phyloP scores from a whole-genome alignment of 2,329 filamentous ascomycete genomes.

The Trichoderma citrinoviride region DNA sequence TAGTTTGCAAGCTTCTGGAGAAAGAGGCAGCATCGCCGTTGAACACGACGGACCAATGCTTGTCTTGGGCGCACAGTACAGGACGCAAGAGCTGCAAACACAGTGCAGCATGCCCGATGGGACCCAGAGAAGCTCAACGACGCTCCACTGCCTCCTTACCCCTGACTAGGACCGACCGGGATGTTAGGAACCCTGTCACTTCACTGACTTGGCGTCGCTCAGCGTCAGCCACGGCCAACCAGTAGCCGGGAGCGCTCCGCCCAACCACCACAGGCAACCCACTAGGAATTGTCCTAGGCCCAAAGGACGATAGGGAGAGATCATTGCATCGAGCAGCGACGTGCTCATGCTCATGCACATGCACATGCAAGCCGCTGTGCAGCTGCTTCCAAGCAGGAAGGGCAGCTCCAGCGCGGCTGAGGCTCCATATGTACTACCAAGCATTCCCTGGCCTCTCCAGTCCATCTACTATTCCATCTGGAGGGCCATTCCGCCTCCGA shows the following conservation, averaged over 20 bases:
- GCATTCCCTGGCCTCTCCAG: neutral
- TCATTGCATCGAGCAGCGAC: constrained; percentile 20
- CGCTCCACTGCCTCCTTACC: constrained; percentile 21
- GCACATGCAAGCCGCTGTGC: constrained; percentile 12
- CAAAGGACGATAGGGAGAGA: constrained; percentile 21
- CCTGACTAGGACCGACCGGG: constrained; percentile 26
- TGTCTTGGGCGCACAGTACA: constrained; percentile 5
- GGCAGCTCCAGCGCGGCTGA: neutral
- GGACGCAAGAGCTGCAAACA: neutral
- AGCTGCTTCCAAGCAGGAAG: constrained; percentile 4
- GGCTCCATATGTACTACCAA: neutral
- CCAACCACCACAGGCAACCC: constrained; percentile 23
- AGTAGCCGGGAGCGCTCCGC: constrained; percentile 19
- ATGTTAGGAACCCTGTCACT: constrained; percentile 19
- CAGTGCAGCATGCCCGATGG: constrained; percentile 16
- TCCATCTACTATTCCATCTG: neutral
- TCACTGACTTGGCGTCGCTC: neutral
- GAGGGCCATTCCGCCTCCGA: constrained; percentile 3
- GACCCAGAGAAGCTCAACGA: constrained; percentile 15
- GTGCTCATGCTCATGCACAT: constrained; percentile 14
- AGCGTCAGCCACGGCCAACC: constrained; percentile 22
- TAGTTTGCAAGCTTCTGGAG: neutral
- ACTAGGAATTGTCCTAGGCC: constrained; percentile 4
- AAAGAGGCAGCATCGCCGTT: neutral
- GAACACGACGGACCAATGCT: neutral